These are phyloP conservation scores for Fusarium marasasianum DNA, from an alignment of 2,329 filamentous ascomycete species.

Conservation along the genomic window DNA sequence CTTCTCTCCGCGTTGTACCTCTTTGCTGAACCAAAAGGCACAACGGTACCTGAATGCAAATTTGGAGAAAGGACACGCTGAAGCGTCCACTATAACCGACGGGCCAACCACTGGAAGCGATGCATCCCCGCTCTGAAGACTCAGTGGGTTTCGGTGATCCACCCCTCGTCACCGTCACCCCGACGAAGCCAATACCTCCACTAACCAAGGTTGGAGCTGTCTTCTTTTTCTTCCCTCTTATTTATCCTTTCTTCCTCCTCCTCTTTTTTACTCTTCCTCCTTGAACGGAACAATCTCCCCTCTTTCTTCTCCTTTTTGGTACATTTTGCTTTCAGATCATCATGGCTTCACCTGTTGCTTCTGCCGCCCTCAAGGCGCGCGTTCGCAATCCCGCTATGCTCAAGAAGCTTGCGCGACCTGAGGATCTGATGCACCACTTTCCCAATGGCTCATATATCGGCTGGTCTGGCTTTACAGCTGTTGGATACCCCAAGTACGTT, in stretches of 20 bases:
- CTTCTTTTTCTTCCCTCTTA: constrained; percentile 20
- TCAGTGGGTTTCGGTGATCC: constrained; percentile 29
- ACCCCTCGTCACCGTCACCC: constrained; percentile 36
- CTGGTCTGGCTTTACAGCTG: constrained; percentile 91
- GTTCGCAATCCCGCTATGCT: constrained; percentile 80
- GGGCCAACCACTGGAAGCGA: constrained; percentile 7
- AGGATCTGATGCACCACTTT: constrained; percentile 83
- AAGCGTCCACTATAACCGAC: constrained; percentile 8
- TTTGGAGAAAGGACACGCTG: constrained; percentile 26
- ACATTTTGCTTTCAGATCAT: constrained; percentile 15
- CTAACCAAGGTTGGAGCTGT: constrained; percentile 28
- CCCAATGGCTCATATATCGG: constrained; percentile 88
- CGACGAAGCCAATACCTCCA: constrained; percentile 19
- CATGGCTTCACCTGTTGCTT: constrained; percentile 67
- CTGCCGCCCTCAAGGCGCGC: constrained; percentile 79
- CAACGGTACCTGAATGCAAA: constrained; percentile 7
- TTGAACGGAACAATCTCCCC: constrained; percentile 29
- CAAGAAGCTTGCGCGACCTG: constrained; percentile 79
- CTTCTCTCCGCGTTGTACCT: constrained; percentile 6
- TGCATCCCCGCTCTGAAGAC: constrained; percentile 13
- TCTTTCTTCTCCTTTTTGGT: constrained; percentile 26
- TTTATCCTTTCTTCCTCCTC: constrained; percentile 19
- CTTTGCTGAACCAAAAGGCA: neutral
- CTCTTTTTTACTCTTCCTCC: neutral
- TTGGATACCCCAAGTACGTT: constrained; percentile 81